A percentile compares a stretch with the other conserved stretches of the same genome.
phyloP scores from a whole-genome alignment of 2,329 filamentous ascomycete genomes.

The Diplodia scrobiculata region DNA sequence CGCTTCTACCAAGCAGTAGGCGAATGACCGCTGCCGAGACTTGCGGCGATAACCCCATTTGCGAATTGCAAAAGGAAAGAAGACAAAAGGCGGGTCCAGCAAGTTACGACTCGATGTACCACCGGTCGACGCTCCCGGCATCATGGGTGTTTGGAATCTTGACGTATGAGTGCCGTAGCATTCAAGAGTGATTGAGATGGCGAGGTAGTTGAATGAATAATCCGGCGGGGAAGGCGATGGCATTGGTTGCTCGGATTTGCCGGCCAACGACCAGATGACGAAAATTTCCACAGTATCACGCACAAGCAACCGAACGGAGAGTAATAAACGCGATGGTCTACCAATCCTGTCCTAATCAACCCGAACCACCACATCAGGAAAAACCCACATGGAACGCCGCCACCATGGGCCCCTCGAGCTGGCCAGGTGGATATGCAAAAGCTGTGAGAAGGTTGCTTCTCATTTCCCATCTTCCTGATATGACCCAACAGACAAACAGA shows the following conservation, averaged over 20 bases:
- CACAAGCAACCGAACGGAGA: neutral
- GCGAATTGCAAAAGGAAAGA: neutral
- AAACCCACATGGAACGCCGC: neutral
- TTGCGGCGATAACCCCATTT: neutral
- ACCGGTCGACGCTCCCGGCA: neutral
- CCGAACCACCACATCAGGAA: neutral
- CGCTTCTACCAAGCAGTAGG: neutral
- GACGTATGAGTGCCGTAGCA: neutral
- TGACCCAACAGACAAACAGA: neutral
- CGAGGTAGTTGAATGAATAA: neutral
- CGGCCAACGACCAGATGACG: neutral
- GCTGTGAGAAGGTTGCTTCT: neutral
- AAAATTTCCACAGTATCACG: neutral
- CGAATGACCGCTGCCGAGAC: neutral
- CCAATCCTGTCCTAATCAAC: neutral
- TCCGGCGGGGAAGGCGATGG: neutral
- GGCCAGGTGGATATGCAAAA: constrained; percentile 12
- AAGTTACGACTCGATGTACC: neutral
- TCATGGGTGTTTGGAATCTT: neutral
- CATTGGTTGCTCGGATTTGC: neutral
- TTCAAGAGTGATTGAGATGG: neutral
- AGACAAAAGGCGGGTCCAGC: neutral
- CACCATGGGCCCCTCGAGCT: neutral
- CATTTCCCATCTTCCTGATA: neutral
- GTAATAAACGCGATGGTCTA: neutral